Conservation (phyloP, 176 grass and related monocot genomes). For the Aegilops bicornis region DNA sequence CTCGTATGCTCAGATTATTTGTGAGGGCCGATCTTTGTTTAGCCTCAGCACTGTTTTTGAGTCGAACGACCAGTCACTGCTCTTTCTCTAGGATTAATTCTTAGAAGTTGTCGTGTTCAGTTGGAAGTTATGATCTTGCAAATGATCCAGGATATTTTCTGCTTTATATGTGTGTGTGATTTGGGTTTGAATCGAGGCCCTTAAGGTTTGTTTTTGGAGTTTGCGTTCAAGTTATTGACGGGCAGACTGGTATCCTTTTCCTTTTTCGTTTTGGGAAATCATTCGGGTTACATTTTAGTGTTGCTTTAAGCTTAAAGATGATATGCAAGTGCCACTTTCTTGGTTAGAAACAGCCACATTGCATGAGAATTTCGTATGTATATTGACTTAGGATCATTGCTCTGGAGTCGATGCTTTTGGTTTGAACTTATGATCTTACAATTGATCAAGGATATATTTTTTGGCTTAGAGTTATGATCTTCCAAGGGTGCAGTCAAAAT, state of each 20-base stretch:
- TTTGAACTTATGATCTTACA: neutral
- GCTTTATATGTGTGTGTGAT: slow-evolving; percentile 3
- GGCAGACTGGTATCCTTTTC: neutral
- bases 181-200: slow-evolving; percentile 23
- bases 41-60: neutral
- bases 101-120: neutral
- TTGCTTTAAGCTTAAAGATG: neutral
- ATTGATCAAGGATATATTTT: neutral
- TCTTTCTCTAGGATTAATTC: slow-evolving; percentile 7
- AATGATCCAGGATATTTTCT: neutral
- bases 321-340: neutral
- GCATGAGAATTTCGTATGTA: neutral
- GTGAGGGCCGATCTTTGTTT: slow-evolving; percentile 1
- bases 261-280: slow-evolving; percentile 4
- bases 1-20: neutral
- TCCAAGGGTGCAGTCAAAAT: neutral
- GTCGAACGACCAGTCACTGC: neutral
- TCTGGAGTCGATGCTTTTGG: neutral
- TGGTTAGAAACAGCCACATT: neutral
- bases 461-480: neutral
- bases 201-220: slow-evolving; percentile 8
- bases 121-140: neutral
- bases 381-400: neutral
- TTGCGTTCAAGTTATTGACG: slow-evolving; percentile 16
- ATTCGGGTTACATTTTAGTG: neutral